These are phyloP conservation scores for Phytophthora uliginosa DNA, from an alignment of 352 stramenopile species.

Conservation along the genomic window DNA sequence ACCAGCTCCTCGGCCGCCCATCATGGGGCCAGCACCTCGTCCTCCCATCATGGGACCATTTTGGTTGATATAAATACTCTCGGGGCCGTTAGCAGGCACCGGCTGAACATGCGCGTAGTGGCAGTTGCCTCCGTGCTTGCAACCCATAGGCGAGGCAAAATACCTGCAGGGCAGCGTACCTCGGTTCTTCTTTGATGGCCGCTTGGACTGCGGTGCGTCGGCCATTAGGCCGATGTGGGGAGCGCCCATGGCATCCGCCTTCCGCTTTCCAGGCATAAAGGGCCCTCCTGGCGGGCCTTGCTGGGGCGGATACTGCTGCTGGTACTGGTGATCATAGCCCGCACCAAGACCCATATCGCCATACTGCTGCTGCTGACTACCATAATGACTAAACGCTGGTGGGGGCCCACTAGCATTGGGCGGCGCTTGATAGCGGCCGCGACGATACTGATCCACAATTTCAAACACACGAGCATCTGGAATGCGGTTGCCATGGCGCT, in stretches of 20 bases:
- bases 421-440: slow-evolving; percentile 44
- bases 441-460: slow-evolving; percentile 77
- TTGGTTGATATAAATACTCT: slow-evolving; percentile 71
- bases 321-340: slow-evolving; percentile 40
- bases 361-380: slow-evolving; percentile 50
- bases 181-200: slow-evolving; percentile 55
- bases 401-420: slow-evolving; percentile 38
- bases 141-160: slow-evolving; percentile 71
- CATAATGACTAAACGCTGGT: slow-evolving; percentile 54
- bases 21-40: slow-evolving; percentile 28
- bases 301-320: slow-evolving; percentile 40
- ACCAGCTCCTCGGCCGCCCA: slow-evolving; percentile 28
- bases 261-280: slow-evolving; percentile 52
- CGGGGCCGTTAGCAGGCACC: slow-evolving; percentile 47
- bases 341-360: slow-evolving; percentile 40
- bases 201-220: slow-evolving; percentile 53
- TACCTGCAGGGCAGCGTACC: slow-evolving; percentile 73
- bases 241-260: slow-evolving; percentile 43
- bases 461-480: slow-evolving; percentile 80
- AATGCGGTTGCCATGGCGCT: slow-evolving; percentile 82
- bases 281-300: slow-evolving; percentile 37
- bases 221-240: slow-evolving; percentile 47
- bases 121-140: slow-evolving; percentile 79
- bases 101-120: slow-evolving; percentile 72
- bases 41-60: slow-evolving; percentile 45